Percentiles rank a stretch among this genome's conserved stretches.
Conservation (phyloP, 768 basidiomycete species). For the Mycena floridula region DNA sequence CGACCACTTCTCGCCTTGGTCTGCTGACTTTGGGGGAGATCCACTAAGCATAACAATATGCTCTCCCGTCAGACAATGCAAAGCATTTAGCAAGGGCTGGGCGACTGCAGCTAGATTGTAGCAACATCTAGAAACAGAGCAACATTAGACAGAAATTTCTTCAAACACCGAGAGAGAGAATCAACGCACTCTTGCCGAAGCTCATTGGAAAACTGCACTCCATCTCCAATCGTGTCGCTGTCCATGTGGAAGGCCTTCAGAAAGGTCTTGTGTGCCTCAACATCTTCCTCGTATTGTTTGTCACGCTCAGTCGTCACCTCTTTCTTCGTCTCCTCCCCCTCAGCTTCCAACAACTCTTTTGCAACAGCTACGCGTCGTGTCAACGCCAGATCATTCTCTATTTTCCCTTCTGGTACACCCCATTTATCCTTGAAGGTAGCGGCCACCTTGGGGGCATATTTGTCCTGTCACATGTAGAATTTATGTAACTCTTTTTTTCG, state of each 20-base stretch:
- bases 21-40: background rate
- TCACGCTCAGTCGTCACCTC: background rate
- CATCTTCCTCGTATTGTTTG: background rate
- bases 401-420: background rate
- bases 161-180: too few relatives aligned
- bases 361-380: background rate
- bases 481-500: background rate
- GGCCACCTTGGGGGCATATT: background rate
- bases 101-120: background rate
- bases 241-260: too few relatives aligned
- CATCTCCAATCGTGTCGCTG: too few relatives aligned
- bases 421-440: background rate
- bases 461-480: background rate
- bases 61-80: background rate
- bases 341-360: background rate
- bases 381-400: background rate
- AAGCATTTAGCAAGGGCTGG: background rate
- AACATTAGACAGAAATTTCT: too few relatives aligned
- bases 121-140: background rate
- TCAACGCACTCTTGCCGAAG: background rate
- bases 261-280: too few relatives aligned
- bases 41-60: background rate
- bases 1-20: background rate
- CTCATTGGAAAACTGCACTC: background rate
- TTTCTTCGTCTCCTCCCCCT: background rate